phyloP scores from a whole-genome alignment of 1,284 basidiomycete species.

The Cryptococcus amylolentus region DNA sequence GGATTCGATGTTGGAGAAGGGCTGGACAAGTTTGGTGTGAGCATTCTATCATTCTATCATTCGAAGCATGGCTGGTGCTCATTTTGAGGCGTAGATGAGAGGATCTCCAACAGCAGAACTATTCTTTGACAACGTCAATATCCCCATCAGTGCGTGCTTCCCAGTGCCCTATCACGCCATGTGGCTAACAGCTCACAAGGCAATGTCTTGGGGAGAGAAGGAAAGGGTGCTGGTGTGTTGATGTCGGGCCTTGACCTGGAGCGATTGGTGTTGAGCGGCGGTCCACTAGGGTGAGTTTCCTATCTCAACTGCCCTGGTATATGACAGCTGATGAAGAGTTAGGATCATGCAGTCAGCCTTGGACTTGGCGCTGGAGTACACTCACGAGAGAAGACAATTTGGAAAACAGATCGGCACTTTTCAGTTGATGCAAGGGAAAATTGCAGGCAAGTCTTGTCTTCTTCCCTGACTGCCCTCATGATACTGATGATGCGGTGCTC shows the following conservation, averaged over 20 bases:
- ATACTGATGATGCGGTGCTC: neutral
- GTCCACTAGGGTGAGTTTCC: constrained; percentile 58
- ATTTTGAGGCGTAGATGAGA: constrained; percentile 60
- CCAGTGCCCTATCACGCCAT: neutral
- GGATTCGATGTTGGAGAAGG: constrained; percentile 89
- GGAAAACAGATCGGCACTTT: constrained; percentile 82
- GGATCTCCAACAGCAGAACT: constrained; percentile 93
- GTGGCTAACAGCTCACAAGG: constrained; percentile 50
- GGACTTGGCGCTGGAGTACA: constrained; percentile 80
- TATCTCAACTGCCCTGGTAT: neutral
- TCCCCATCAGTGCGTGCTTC: constrained; percentile 66
- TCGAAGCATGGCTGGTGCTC: neutral
- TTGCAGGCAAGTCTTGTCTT: constrained; percentile 41
- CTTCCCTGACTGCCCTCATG: neutral
- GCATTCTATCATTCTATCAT: constrained; percentile 7
- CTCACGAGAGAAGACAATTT: constrained; percentile 89
- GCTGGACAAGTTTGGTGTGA: constrained; percentile 81
- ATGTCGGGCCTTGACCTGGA: constrained; percentile 95
- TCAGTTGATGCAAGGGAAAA: constrained; percentile 87
- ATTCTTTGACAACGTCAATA: constrained; percentile 84
- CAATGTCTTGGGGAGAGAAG: constrained; percentile 77
- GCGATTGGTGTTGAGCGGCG: constrained; percentile 84
- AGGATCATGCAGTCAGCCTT: constrained; percentile 96
- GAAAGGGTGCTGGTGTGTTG: constrained; percentile 77
- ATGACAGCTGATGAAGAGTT: neutral